A percentile compares a stretch with the other conserved stretches of the same genome.
Evolutionary conservation across 371 early-diverging fungal genomes (phyloP).

Genomic region (Syncephalis fuscata): DNA sequence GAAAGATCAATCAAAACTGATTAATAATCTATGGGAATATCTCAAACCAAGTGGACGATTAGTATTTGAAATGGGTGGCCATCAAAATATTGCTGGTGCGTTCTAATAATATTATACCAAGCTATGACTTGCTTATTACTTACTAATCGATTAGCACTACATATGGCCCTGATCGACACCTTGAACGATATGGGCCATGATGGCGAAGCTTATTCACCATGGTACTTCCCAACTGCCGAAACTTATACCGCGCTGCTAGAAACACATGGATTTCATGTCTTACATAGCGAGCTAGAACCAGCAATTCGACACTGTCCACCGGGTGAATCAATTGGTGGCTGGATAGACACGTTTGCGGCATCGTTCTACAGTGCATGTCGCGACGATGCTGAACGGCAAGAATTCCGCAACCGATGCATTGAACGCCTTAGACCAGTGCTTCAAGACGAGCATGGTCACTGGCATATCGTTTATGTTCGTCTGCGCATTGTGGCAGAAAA

Average conservation of each 20-base stretch:
- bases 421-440: no score
- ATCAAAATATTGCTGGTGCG: constrained; percentile 25
- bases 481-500: no score
- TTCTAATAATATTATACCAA: neutral
- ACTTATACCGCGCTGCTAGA: constrained; percentile 28
- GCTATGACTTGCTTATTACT: constrained; percentile 9
- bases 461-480: no score
- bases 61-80: constrained; percentile 45
- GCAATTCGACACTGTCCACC: constrained; percentile 34
- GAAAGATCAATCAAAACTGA: constrained; percentile 31
- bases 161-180: constrained; percentile 31
- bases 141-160: constrained; percentile 18
- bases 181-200: constrained; percentile 31
- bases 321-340: constrained; percentile 34
- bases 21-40: constrained; percentile 28
- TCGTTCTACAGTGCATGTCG: no score
- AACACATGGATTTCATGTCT: constrained; percentile 33
- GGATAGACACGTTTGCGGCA: constrained; percentile 48
- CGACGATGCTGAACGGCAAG: no score
- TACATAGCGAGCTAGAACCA: constrained; percentile 23
- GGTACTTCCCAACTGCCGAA: constrained; percentile 44
- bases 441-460: no score
- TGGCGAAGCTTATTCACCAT: constrained; percentile 32
- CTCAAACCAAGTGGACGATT: constrained; percentile 38
- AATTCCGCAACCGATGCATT: no score